Evolutionary conservation across 345 rosid species (phyloP), one percentile per base, ranked within the genome.

Genomic region (Populus deltoides): DNA sequence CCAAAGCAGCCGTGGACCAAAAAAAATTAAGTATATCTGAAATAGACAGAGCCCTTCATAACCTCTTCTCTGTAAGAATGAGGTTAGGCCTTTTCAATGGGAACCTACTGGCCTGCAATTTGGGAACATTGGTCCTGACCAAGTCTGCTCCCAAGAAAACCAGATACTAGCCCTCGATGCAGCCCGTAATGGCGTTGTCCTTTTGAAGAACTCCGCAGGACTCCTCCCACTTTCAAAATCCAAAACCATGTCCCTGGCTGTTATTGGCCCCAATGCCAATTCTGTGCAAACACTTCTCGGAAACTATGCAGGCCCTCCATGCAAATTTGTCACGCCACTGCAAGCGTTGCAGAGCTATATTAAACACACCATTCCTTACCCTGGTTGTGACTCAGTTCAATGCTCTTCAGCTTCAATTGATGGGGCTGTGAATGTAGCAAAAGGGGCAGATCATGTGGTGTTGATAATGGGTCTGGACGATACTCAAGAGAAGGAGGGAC

Each of bases 51-150:
- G 97, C 99, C 66, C 89, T 96, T 16, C 81, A 83, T 81, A 89
- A 96, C 70, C 97, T 93, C 70, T 92, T 93, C 85, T 79, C 93
- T 2, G 83, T 92, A 24, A 88, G 97, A 71, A 92, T 96, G 85
- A 90, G 98, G 86, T 87, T 93, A 77, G 99, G 99, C 35, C 94
- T 92, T 53, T 93, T 95, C 84, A 76, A 90, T 68, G 98, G 99
- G 57, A 81, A 89, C 97, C 98, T 15, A 68, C 33, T 0, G 75
- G 81, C 27, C 90, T 66, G 57, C 94, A 88, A 18, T 92, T 86
- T 53, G 96, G 97, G 41, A 80, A 86, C 83, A 89, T 93, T 27
- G 90, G 91, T 65, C 82, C 91, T 8, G 86, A 86, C 70, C 84
- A 87, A 63, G 86, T 88, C 63, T 95, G 99, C 86, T 88, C 93